A percentile compares a stretch with the other conserved stretches of the same genome.
Conservation (phyloP, 2,329 filamentous ascomycete species). For the Verticillium nubilum region DNA sequence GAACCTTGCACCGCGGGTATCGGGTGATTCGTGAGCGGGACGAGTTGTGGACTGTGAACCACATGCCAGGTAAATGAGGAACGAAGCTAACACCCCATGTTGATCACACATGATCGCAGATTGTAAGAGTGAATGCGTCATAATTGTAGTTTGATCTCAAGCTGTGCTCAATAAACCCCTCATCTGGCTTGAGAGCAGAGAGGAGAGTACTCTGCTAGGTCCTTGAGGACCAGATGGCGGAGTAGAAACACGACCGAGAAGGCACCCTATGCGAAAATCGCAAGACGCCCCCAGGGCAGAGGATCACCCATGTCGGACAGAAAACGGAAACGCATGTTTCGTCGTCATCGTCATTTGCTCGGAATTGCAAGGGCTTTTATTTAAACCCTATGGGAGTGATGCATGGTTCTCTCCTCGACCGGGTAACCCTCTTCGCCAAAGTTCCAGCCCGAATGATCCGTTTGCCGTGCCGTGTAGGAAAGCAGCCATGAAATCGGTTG, state of each 20-base stretch:
- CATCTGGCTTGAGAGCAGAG: too few species aligned
- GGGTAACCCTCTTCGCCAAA: conserved; percentile 42
- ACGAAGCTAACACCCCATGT: too few species aligned
- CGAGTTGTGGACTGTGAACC: too few species aligned
- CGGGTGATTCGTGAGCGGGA: too few species aligned
- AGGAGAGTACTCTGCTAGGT: too few species aligned
- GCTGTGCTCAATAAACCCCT: too few species aligned
- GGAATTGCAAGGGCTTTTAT: conserved; percentile 23
- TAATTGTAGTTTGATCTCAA: too few species aligned
- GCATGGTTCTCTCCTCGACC: conserved; percentile 27
- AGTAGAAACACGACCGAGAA: background rate
- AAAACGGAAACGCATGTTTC: background rate
- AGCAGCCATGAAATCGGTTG: conserved; percentile 15
- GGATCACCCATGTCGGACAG: background rate
- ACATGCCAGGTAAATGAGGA: too few species aligned
- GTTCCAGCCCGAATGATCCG: conserved; percentile 27
- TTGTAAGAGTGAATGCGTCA: too few species aligned
- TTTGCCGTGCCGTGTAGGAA: conserved; percentile 13
- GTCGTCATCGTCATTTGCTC: conserved; percentile 5
- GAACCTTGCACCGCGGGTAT: too few species aligned
- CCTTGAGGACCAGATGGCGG: background rate
- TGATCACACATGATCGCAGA: too few species aligned
- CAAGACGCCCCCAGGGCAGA: background rate
- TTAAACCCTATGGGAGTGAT: conserved; percentile 38
- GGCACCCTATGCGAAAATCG: background rate